Evolutionary conservation across 345 rosid genomes (phyloP), one percentile per base, ranked within the genome.

Genomic region (Syzygium aromaticum): DNA sequence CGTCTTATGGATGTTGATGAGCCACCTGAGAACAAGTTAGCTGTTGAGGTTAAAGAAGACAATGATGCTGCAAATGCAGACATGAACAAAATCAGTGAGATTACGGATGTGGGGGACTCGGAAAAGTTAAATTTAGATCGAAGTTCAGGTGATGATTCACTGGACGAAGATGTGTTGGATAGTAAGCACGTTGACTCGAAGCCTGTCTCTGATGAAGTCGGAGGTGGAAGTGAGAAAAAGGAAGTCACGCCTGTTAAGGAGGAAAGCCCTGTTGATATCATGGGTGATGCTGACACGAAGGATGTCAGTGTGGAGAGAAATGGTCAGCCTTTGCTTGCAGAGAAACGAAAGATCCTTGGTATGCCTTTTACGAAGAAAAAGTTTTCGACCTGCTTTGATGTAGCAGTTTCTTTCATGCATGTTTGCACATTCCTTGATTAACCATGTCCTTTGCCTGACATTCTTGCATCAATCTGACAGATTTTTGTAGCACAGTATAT

Each of bases 71-170:
- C 94, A 90, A 91, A 89, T 90, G 94, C 94, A 90, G 95, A 93
- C 91, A 84, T 93, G 92, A 90, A 87, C 93, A 94, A 92, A 94
- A 94, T 92, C 89, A 95, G 86, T 92, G 95, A 93, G 89, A 88
- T 84, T 89, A 89, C 89, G 49, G 94, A 96, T 96, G 87, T 94
- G 90, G 96, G 94, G 85, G 91, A 96, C 89, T 94, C 95, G 6
- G 99, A 98, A 91, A 96, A 95, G 92, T 93, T 98, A 88, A 96
- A 95, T 92, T 94, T 98, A 89, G 99, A 96, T 90, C 94, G 96
- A 92, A 94, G 97, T 93, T 96, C 99, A 86, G 98, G 98, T 92
- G 99, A 98, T 92, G 99, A 96, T 86, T 96, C 98, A 57, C 94
- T 95, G 96, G 98, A 95, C 86, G 98, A 98, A 87, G 99, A 98